Percentiles rank a stretch among this genome's conserved stretches.
Evolutionary conservation across 805 yeast species (phyloP).

Genomic region (Debaryomyces prosopidis): DNA sequence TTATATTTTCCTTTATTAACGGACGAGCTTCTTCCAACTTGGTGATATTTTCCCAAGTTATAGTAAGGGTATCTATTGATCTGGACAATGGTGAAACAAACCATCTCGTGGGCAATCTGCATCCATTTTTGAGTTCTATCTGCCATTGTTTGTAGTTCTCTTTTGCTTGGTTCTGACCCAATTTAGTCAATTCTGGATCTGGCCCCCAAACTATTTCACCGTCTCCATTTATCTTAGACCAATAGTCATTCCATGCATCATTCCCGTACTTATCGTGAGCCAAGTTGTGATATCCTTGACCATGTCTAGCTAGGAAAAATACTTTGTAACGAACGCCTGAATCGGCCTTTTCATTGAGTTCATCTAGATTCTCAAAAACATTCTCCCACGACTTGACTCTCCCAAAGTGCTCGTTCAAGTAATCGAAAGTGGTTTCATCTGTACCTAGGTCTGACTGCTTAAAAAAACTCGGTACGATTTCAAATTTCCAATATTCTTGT

Average conservation of each 20-base stretch:
- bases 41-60: slow-evolving; percentile 45
- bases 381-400: slow-evolving; percentile 35
- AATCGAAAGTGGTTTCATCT: slow-evolving; percentile 43
- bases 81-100: slow-evolving; percentile 54
- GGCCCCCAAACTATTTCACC: slow-evolving; percentile 52
- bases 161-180: slow-evolving; percentile 46
- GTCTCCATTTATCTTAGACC: slow-evolving; percentile 46
- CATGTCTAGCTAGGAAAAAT: slow-evolving; percentile 51
- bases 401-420: slow-evolving; percentile 46
- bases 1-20: slow-evolving; percentile 43
- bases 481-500: slow-evolving; percentile 33
- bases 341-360: slow-evolving; percentile 32
- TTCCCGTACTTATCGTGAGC: slow-evolving; percentile 49
- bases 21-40: slow-evolving; percentile 28
- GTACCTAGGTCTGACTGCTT: slow-evolving; percentile 44
- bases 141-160: slow-evolving; percentile 45
- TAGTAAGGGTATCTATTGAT: slow-evolving; percentile 48
- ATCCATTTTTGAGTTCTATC: slow-evolving; percentile 28
- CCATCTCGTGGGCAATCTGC: slow-evolving; percentile 40
- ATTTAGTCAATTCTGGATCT: slow-evolving; percentile 50
- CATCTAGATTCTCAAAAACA: slow-evolving; percentile 25
- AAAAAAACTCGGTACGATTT: slow-evolving; percentile 43
- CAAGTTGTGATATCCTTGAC: slow-evolving; percentile 54
- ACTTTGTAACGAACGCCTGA: slow-evolving; percentile 41
- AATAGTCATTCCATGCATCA: slow-evolving; percentile 45